Evolutionary conservation across 2,329 filamentous ascomycete species (phyloP), one percentile per base, ranked within the genome.

Genomic region (Ophiostoma himal-ulmi): DNA sequence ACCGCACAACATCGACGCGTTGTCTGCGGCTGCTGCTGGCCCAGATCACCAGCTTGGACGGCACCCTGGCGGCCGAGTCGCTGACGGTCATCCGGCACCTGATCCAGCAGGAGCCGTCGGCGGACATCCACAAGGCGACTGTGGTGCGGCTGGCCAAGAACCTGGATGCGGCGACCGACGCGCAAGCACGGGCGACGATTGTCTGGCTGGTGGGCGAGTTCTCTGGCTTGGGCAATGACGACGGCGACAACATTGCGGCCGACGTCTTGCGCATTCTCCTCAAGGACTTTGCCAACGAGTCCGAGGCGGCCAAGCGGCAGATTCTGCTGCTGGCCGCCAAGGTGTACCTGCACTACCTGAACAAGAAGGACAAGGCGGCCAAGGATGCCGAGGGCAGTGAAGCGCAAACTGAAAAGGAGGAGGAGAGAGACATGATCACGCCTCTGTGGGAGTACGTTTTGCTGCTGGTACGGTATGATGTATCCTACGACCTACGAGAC

Each of bases 131-230:
- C 77, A 85, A 88, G 13, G 90, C 89, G 60, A 99, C 95, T 0
- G 93, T 98, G 1, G 88, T 98, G 44, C 87, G 93, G 66, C 82
- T 99, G 67, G 95, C 95, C 6, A 95, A 93, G 79, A 94, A 97
- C 73, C 86, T 99, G 1, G 95, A 97, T 76, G 91, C 90, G 3
- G 92, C 93, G 1, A 92, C 91, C 0, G 94, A 95, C 72, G 89
- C 95, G 1, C 90, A 93, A 72, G 95, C 95, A 3, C 86, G 95
- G 74, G 95, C 95, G 3, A 97, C 92, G 68, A 97, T 99, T 73
- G 91, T 99, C 75, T 99, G 95, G 95, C 87, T 99, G 0, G 94
- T 98, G 0, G 95, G 95, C 65, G 95, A 99, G 79, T 98, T 96
- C 75, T 88, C 94, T 0, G 92, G 93, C 0, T 80, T 91, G 2